Evolutionary conservation across 2,329 filamentous ascomycete species (phyloP).

Genomic region (Lachnellula willkommii): DNA sequence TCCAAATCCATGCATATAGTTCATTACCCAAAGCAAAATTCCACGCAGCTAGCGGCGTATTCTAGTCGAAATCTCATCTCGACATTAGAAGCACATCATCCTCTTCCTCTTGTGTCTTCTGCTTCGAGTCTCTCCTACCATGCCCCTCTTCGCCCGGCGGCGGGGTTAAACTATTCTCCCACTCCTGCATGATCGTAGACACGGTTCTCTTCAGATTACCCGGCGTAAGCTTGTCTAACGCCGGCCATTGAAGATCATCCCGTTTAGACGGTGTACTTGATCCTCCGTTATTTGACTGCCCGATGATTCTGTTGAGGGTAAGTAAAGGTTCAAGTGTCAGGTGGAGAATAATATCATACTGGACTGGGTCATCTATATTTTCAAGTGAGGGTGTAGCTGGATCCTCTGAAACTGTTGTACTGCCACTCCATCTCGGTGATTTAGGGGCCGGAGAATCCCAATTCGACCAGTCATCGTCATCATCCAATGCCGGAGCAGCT

Average conservation of each 20-base stretch:
- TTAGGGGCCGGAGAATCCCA: slow-evolving; percentile 55
- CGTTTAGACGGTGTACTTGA: slow-evolving; percentile 20
- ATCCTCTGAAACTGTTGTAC: slow-evolving; percentile 23
- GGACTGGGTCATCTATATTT: slow-evolving; percentile 20
- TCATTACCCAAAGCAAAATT: neutral
- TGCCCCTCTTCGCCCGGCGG: slow-evolving; percentile 30
- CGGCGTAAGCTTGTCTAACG: slow-evolving; percentile 50
- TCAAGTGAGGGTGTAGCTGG: slow-evolving; percentile 25
- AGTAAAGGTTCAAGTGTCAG: slow-evolving; percentile 14
- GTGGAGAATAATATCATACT: slow-evolving; percentile 19
- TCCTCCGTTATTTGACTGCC: slow-evolving; percentile 13
- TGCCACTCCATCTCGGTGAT: slow-evolving; percentile 60
- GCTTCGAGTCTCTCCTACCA: neutral
- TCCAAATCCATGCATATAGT: neutral
- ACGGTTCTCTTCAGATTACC: slow-evolving; percentile 74
- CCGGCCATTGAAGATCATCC: slow-evolving; percentile 36
- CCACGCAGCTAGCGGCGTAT: neutral
- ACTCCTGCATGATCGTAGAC: slow-evolving; percentile 82
- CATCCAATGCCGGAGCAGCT: slow-evolving; percentile 23
- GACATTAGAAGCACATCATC: slow-evolving; percentile 23
- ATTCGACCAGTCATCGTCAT: slow-evolving; percentile 56
- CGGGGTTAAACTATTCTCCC: slow-evolving; percentile 72
- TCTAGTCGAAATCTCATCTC: slow-evolving; percentile 8
- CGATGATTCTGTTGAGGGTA: slow-evolving; percentile 15
- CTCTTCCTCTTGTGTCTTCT: slow-evolving; percentile 21